These are phyloP conservation scores for Jacaranda mimosifolia DNA, from an alignment of 257 asterid species.

Conservation along the genomic window DNA sequence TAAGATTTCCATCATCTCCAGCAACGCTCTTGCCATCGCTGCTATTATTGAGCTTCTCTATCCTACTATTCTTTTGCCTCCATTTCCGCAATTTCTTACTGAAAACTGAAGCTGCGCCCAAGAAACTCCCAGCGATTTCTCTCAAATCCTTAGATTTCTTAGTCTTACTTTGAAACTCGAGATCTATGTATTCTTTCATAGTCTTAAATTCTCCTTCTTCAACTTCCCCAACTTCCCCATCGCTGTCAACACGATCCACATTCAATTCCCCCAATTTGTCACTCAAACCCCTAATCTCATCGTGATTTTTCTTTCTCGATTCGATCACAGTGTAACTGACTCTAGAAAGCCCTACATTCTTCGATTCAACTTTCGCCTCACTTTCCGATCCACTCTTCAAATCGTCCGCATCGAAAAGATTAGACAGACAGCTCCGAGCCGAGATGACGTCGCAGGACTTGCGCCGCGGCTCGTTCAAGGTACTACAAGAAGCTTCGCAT, in stretches of 20 bases:
- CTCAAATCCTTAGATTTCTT: conserved; percentile 68
- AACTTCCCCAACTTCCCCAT: conserved; percentile 35
- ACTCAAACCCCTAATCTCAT: conserved; percentile 48
- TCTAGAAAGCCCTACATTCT: conserved; percentile 61
- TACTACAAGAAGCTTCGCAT: conserved; percentile 56
- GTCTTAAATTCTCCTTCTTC: conserved; percentile 81
- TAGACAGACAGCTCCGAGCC: conserved; percentile 60
- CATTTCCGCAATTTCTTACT: conserved; percentile 83
- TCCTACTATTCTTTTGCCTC: conserved; percentile 64
- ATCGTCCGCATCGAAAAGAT: conserved; percentile 71
- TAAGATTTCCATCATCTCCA: conserved; percentile 32
- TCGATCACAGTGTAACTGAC: conserved; percentile 55
- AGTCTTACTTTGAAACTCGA: conserved; percentile 62
- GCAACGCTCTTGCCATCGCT: conserved; percentile 34
- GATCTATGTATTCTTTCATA: conserved; percentile 93
- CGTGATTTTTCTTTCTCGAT: conserved; percentile 28
- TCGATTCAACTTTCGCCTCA: conserved; percentile 69
- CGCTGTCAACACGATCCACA: conserved; percentile 40
- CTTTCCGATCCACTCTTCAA: conserved; percentile 52
- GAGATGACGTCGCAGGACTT: conserved; percentile 81
- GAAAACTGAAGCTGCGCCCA: conserved; percentile 84
- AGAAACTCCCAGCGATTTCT: conserved; percentile 69
- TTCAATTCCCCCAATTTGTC: conserved; percentile 37
- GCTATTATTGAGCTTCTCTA: conserved; percentile 43
- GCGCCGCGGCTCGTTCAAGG: conserved; percentile 71